Evolutionary conservation across 2,329 filamentous ascomycete genomes (phyloP), one percentile per base, ranked within the genome.

Genomic region (Xylaria sp.): DNA sequence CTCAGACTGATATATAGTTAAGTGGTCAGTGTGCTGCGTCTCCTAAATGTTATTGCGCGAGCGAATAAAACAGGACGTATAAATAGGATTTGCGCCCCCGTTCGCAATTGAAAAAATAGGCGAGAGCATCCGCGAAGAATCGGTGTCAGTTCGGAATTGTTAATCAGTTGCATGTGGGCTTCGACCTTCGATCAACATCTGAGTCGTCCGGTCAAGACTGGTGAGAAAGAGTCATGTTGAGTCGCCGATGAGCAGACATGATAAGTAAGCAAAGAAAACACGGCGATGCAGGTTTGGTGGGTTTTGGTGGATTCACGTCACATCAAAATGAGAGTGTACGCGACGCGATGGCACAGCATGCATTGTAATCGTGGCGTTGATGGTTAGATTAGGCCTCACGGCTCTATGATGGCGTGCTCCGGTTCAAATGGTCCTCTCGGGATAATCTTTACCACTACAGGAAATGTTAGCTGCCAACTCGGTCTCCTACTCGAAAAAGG

Each of bases 301-400:
- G 4, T 28, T 46, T 28, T 51, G 28, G 57, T 49, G 20, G 28
- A 52, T 33, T 52, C 25, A 39, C 25, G 57, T 61, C 28, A 43
- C 49, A 56, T 56, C 25, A 20, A 23, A 51, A 46, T 49, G 6
- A 12, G 9, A 60, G 9, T 41, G n/a, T 41, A 36, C 33, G 25
- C 48, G 43, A 56, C 31, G 18, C 51, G 15, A 57, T 15, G 52
- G 52, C n/a, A 46, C 33, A 66, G 51, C 41, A 57, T 39, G 25
- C 41, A 57, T 39, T n/a, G 12, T 20, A 18, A 51, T 28, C 10
- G 64, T 58, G 52, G 59, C 25, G 43, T 52, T 46, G 52, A 28
- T 52, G 43, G 7, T 60, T 41, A 55, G 13, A 56, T 56, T 54
- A 33, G 23, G 31, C 15, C 49, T 25, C 18, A 46, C 25, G 41